phyloP scores from a whole-genome alignment of 2,329 filamentous ascomycete species.

The Calonectria pseudoreteaudii region DNA sequence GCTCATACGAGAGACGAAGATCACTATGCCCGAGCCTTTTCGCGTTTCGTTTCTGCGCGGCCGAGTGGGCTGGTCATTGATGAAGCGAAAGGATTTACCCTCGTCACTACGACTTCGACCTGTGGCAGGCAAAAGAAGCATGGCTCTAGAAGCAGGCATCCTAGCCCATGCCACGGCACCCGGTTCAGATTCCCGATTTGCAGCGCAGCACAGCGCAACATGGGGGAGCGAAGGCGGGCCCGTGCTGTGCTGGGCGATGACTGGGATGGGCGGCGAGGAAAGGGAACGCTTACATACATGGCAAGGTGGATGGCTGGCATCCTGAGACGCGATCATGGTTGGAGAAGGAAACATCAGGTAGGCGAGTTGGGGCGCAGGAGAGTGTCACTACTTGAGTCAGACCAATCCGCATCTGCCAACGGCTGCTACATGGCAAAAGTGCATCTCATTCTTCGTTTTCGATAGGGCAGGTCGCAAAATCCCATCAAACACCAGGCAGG shows the following conservation, averaged over 20 bases:
- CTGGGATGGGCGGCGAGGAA: not conserved
- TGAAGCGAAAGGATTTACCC: not conserved
- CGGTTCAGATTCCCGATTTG: conserved; percentile 21
- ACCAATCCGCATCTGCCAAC: not conserved
- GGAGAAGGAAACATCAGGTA: not conserved
- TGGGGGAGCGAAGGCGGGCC: not conserved
- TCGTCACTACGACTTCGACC: not conserved
- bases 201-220: not conserved
- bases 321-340: not conserved
- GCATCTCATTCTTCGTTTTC: not conserved
- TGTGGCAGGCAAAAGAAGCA: conserved; percentile 8
- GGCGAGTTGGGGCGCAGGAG: not conserved
- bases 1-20: not conserved
- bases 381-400: not conserved
- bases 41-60: not conserved
- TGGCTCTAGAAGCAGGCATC: conserved; percentile 3
- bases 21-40: not conserved
- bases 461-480: not conserved
- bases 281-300: not conserved
- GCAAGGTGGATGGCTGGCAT: not conserved
- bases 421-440: not conserved
- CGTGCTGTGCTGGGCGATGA: conserved; percentile 2
- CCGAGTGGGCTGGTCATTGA: not conserved
- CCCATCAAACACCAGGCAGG: not conserved
- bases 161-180: conserved; percentile 4